A percentile compares a stretch with the other conserved stretches of the same genome.
Evolutionary conservation across 495 filamentous ascomycete species (phyloP).

Genomic region (Letharia lupina): DNA sequence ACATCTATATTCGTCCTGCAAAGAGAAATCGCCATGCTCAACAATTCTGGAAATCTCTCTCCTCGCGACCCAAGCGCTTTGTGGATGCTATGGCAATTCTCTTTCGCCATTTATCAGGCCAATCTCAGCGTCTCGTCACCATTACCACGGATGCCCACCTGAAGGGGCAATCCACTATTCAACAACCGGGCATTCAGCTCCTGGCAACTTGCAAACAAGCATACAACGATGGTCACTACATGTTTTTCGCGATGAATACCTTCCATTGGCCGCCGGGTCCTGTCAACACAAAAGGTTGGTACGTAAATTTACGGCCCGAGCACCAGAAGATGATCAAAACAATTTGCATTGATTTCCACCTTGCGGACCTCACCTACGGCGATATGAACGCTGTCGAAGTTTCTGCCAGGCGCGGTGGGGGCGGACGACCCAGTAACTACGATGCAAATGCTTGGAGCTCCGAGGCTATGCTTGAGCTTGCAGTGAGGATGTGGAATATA

Average conservation of each 20-base stretch:
- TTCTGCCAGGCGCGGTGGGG: not conserved
- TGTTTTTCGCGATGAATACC: not conserved
- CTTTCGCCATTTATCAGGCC: not conserved
- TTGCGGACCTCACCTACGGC: not conserved
- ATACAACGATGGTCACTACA: not conserved
- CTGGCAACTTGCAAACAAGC: not conserved
- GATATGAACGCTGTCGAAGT: not conserved
- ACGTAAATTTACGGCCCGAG: not conserved
- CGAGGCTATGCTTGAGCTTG: not conserved
- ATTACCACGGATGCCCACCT: not conserved
- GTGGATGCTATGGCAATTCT: not conserved
- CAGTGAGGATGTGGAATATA: not conserved
- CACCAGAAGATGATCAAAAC: not conserved
- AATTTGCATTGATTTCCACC: not conserved
- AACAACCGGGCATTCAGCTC: not conserved
- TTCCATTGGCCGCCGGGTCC: not conserved
- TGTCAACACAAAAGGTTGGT: not conserved
- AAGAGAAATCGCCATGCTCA: not conserved
- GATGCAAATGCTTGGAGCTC: not conserved
- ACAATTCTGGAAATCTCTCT: not conserved
- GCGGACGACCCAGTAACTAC: not conserved
- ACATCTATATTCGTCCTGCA: not conserved
- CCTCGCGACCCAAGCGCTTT: not conserved
- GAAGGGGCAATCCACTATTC: not conserved
- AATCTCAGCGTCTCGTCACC: not conserved